Percentiles rank a stretch among this genome's conserved stretches.
These are phyloP conservation scores for Geotrichum cucujoidarum DNA, from an alignment of 1,139 yeast genomes.

Conservation along the genomic window DNA sequence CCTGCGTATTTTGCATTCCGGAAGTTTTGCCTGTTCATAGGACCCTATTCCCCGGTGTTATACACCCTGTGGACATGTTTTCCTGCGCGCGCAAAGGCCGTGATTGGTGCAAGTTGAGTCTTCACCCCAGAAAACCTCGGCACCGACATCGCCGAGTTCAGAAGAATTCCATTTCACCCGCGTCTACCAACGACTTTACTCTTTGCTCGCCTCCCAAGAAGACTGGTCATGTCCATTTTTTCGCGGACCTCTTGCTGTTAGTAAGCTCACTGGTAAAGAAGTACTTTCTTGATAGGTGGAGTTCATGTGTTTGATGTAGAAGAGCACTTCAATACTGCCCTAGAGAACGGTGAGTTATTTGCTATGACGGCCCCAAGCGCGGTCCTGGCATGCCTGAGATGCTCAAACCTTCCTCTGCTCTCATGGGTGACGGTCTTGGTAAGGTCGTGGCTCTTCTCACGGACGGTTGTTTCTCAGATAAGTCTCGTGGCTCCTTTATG, in stretches of 20 bases:
- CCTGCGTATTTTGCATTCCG: too few species aligned
- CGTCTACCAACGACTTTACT: too few species aligned
- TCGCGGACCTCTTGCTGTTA: conserved; percentile 91
- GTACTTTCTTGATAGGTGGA: conserved; percentile 86
- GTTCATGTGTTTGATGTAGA: conserved; percentile 91
- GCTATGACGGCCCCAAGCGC: conserved; percentile 98
- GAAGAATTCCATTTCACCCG: too few species aligned
- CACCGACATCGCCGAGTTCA: too few species aligned
- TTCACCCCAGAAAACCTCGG: too few species aligned
- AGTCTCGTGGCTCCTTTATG: conserved; percentile 97
- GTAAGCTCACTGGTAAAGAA: conserved; percentile 97
- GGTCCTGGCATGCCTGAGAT: conserved; percentile 99
- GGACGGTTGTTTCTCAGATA: conserved; percentile 97
- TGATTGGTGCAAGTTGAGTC: too few species aligned
- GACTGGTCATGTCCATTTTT: conserved; percentile 92
- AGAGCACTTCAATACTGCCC: conserved; percentile 72
- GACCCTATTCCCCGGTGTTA: too few species aligned
- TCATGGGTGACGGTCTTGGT: conserved; percentile 98
- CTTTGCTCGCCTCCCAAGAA: conserved; percentile 78
- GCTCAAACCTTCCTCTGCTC: conserved; percentile 95
- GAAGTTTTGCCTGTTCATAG: too few species aligned
- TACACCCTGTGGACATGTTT: too few species aligned
- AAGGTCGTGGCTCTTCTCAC: conserved; percentile 93
- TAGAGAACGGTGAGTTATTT: conserved; percentile 87
- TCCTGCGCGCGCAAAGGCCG: too few species aligned